A percentile compares a stretch with the other conserved stretches of the same genome.
phyloP scores from a whole-genome alignment of 805 yeast species.

The Candida sphagnicola region DNA sequence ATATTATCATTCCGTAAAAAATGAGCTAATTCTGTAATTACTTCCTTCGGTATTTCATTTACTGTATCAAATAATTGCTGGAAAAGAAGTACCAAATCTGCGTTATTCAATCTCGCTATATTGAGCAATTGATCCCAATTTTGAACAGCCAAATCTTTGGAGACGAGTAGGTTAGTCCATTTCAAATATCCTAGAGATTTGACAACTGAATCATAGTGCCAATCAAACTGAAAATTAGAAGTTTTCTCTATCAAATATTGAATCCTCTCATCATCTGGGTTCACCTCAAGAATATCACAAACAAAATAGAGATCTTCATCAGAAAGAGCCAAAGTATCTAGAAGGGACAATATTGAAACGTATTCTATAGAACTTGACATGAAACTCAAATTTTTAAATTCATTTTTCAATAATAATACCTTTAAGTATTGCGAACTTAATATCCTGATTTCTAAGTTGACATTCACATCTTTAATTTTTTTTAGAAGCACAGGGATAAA shows the following conservation, averaged over 20 bases:
- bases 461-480: slow-evolving; percentile 31
- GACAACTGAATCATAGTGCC: slow-evolving; percentile 25
- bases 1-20: slow-evolving; percentile 30
- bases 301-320: slow-evolving; percentile 1
- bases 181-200: slow-evolving; percentile 35
- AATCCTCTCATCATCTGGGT: neutral
- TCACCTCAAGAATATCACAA: neutral
- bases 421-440: slow-evolving; percentile 37
- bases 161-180: slow-evolving; percentile 12
- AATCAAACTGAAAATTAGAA: slow-evolving; percentile 18
- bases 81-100: slow-evolving; percentile 9
- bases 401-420: neutral
- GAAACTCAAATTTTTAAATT: neutral
- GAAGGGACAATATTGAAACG: neutral
- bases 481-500: slow-evolving; percentile 29
- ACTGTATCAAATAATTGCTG: slow-evolving; percentile 12
- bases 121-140: slow-evolving; percentile 16
- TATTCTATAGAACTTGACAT: no score
- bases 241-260: neutral
- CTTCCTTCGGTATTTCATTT: slow-evolving; percentile 7
- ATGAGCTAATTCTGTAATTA: slow-evolving; percentile 26
- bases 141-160: slow-evolving; percentile 1
- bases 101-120: slow-evolving; percentile 10
- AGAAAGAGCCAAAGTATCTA: neutral
- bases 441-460: slow-evolving; percentile 33